Percentiles rank a stretch among this genome's conserved stretches.
These are phyloP conservation scores for Parathielavia appendiculata DNA, from an alignment of 495 filamentous ascomycete species.

Conservation along the genomic window DNA sequence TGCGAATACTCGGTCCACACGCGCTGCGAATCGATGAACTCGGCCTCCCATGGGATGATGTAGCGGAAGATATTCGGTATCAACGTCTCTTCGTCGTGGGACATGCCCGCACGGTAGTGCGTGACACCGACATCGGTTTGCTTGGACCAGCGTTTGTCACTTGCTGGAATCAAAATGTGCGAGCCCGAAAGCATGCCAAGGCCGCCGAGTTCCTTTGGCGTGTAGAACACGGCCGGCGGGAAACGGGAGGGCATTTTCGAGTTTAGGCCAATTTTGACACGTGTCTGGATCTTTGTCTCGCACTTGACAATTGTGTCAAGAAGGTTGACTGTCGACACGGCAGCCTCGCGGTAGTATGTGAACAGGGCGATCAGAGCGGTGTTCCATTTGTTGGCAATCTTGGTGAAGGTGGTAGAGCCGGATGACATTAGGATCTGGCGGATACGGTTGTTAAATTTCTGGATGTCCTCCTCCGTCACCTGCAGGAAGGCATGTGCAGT, in stretches of 20 bases:
- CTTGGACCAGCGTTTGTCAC: constrained; percentile 96
- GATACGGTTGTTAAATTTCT: constrained; percentile 99
- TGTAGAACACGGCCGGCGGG: constrained; percentile 98
- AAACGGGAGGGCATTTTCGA: constrained; percentile 99
- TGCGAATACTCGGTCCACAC: constrained; percentile 99
- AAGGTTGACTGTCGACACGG: constrained; percentile 92
- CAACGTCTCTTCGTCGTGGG: constrained; percentile 93
- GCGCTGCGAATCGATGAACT: constrained; percentile 97
- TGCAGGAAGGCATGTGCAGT: constrained; percentile 98
- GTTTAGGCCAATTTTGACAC: constrained; percentile 98
- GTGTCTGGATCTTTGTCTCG: constrained; percentile 98
- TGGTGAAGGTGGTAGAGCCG: constrained; percentile 97
- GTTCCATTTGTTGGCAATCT: constrained; percentile 99
- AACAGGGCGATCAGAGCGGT: constrained; percentile 97
- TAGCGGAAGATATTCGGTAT: constrained; percentile 99
- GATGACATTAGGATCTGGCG: constrained; percentile 99
- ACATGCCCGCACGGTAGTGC: constrained; percentile 97
- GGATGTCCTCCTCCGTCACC: constrained; percentile 96
- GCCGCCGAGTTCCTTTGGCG: constrained; percentile 95
- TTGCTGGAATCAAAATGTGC: constrained; percentile 96
- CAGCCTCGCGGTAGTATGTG: constrained; percentile 98
- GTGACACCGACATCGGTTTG: constrained; percentile 97
- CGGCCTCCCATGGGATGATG: constrained; percentile 98
- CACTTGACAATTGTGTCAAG: constrained; percentile 99
- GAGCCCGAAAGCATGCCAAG: constrained; percentile 99